phyloP scores from a whole-genome alignment of 805 yeast genomes.

The Torulaspora indica region DNA sequence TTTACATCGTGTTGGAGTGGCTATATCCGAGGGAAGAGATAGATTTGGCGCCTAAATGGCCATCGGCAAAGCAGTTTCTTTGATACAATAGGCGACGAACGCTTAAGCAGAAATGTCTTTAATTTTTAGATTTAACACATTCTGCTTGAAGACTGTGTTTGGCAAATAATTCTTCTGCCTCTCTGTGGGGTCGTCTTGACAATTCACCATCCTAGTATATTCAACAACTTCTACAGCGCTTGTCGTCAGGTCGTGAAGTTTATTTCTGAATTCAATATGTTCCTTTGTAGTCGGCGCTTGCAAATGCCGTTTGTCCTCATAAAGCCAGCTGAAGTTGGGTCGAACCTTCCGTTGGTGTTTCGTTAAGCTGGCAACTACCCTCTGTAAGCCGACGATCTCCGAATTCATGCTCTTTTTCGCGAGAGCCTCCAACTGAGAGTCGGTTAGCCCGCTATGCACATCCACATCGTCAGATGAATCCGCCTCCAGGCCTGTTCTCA shows the following conservation, averaged over 20 bases:
- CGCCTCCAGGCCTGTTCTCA: no score
- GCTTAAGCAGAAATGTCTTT: not conserved
- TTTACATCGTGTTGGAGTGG: constrained; percentile 61
- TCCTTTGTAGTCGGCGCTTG: not conserved
- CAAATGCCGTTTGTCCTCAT: not conserved
- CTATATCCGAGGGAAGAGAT: constrained; percentile 62
- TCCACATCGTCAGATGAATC: not conserved
- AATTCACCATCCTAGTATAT: not conserved
- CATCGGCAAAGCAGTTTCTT: constrained; percentile 28
- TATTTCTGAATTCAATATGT: not conserved
- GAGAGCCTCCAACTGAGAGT: constrained; percentile 9
- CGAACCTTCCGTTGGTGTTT: constrained; percentile 1
- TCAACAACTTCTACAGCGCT: constrained; percentile 2
- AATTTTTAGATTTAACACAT: not conserved
- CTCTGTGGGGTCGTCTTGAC: not conserved
- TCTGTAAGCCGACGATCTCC: constrained; percentile 43
- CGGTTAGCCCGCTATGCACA: not conserved
- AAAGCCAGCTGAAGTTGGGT: constrained; percentile 6
- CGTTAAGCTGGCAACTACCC: constrained; percentile 25
- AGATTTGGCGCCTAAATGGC: constrained; percentile 83
- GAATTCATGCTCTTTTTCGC: constrained; percentile 40
- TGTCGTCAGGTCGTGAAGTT: not conserved
- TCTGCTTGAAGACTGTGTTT: constrained; percentile 5
- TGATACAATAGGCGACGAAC: not conserved
- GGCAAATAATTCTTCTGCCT: constrained; percentile 1